phyloP scores from a whole-genome alignment of 1,139 yeast species.

The Groenewaldozyma auringiensis region DNA sequence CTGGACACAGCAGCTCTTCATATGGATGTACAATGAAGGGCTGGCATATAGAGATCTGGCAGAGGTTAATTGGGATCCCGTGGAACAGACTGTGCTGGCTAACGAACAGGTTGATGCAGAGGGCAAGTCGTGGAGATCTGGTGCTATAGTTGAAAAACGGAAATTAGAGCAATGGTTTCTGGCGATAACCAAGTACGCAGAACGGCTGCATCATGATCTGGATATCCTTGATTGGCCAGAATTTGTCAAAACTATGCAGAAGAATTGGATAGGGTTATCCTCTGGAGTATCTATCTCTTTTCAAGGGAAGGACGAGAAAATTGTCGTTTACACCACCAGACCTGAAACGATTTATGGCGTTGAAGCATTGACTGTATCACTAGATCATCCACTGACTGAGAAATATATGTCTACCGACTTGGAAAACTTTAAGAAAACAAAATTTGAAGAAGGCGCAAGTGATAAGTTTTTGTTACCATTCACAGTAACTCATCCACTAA shows the following conservation, averaged over 20 bases:
- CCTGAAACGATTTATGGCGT: conserved; percentile 82
- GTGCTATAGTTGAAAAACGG: conserved; percentile 82
- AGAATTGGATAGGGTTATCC: conserved; percentile 88
- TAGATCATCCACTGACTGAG: conserved; percentile 53
- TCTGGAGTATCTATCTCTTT: conserved; percentile 58
- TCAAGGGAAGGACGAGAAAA: conserved; percentile 17
- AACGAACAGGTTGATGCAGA: conserved; percentile 91
- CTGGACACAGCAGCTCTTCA: conserved; percentile 84
- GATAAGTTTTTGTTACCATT: conserved; percentile 50
- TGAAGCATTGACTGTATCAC: conserved; percentile 72
- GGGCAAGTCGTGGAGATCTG: conserved; percentile 95
- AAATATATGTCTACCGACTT: background rate
- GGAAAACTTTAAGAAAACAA: conserved; percentile 22
- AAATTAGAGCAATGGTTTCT: conserved; percentile 86
- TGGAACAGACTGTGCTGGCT: conserved; percentile 88
- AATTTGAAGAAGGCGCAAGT: conserved; percentile 47
- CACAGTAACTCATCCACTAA: conserved; percentile 54
- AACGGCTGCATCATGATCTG: conserved; percentile 56
- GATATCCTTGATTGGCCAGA: conserved; percentile 70
- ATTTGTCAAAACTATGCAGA: conserved; percentile 84
- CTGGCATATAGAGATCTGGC: conserved; percentile 81
- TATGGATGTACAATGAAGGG: conserved; percentile 63
- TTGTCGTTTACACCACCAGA: conserved; percentile 60
- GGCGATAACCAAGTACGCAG: conserved; percentile 76
- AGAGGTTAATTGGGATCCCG: conserved; percentile 95